Percentiles rank a stretch among this genome's conserved stretches.
These are phyloP conservation scores for Backusella tarrabulga DNA, from an alignment of 192 early-diverging fungal species.

Conservation along the genomic window DNA sequence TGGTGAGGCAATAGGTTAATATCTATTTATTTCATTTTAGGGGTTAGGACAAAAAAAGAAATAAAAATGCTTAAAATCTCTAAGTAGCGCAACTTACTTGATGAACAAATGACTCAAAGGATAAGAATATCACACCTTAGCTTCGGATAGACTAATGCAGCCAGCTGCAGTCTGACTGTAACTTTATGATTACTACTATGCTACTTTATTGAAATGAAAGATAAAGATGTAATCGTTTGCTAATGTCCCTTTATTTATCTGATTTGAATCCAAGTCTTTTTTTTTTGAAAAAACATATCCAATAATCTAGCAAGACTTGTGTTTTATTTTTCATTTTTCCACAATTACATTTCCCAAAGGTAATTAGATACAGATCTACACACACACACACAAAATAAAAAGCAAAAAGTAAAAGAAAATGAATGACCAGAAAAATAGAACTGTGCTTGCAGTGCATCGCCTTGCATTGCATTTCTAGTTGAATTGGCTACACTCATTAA, in stretches of 20 bases:
- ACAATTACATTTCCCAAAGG: background rate
- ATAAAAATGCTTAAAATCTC: background rate
- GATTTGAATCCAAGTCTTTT: background rate
- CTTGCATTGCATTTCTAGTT: conserved; percentile 10
- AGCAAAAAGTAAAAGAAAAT: background rate
- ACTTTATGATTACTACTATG: background rate
- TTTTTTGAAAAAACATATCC: background rate
- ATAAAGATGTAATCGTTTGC: background rate
- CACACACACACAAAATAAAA: background rate
- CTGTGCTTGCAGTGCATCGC: conserved; percentile 6
- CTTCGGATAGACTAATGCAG: background rate
- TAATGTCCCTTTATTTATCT: background rate
- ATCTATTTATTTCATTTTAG: background rate
- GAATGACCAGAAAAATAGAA: conserved; percentile 4
- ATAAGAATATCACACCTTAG: background rate
- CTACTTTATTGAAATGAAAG: background rate
- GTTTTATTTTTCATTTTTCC: background rate
- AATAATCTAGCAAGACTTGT: background rate
- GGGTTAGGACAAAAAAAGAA: background rate
- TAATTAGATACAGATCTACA: background rate
- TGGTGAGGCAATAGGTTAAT: background rate
- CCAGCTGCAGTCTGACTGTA: background rate
- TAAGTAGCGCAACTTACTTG: background rate
- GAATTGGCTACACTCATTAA: background rate
- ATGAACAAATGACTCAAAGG: background rate